Base-by-base conservation (phyloP, 2,329 filamentous ascomycete genomes). In the Pseudogymnoascus sp. region DNA sequence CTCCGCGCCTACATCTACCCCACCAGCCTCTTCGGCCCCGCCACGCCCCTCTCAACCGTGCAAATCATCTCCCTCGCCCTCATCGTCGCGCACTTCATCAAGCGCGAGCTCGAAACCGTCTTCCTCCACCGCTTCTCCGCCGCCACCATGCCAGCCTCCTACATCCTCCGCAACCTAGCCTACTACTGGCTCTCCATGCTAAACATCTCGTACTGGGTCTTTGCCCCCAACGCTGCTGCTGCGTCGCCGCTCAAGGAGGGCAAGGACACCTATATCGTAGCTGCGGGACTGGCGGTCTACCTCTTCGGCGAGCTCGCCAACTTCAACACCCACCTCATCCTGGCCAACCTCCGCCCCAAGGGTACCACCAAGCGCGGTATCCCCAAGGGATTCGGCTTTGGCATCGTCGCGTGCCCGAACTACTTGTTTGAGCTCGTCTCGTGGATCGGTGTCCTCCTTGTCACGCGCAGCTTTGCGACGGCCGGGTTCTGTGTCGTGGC, bases 51-150 rank as follows among this genome's bases (percentile, higher is more conserved):
- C 80, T 77, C 82, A 71, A 72, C 77, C 78, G 79, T 83, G 2
- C 94, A 99, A 75, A 83, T 81, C 68, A 79, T 96, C 59, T 82
- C 87, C 58, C 88, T 91, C 72, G 76, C 77, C 63, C 83, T 96
- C 73, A 84, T 96, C 69, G 77, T 86, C 61, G 74, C 88, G 11
- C 94, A 99, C 79, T 99, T 97, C 75, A 67, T 90, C 72, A 99
- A 99, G 82, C 91, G 94, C 71, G 94, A 99, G 78, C 81, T 90
- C 66, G 94, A 99, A 78, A 97, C 94, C 0, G 72, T 96, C 64
- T 96, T 94, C 73, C 83, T 99, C 64, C 94, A 99, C 80, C 91
- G 90, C 72, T 99, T 99, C 80, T 93, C 91, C 61, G 85, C 88
- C 64, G 90, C 89, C 70, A 99, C 94, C 57, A 99, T 99, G 94